phyloP scores from a whole-genome alignment of 148 eudicot genomes.

The Rhododendron henanense region DNA sequence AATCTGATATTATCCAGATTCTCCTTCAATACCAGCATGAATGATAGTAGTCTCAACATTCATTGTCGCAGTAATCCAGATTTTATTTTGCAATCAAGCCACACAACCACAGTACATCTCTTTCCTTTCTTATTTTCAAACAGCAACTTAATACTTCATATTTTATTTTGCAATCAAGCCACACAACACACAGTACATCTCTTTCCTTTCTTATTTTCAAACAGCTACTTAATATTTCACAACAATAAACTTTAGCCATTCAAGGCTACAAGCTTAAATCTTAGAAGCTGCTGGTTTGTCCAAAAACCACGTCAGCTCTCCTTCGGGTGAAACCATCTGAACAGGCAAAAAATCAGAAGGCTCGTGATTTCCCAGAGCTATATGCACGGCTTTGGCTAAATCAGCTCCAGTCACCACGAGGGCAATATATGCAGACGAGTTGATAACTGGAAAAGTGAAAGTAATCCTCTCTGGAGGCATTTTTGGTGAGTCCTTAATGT shows the following conservation, averaged over 20 bases:
- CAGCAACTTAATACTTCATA: not conserved
- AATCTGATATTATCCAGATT: not conserved
- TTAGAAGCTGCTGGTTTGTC: slow-evolving; percentile 52
- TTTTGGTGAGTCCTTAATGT: slow-evolving; percentile 57
- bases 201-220: not conserved
- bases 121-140: not conserved
- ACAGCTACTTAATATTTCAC: not conserved
- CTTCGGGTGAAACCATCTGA: slow-evolving; percentile 45
- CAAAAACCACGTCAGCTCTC: slow-evolving; percentile 43
- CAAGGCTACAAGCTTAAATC: not conserved
- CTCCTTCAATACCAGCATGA: not conserved
- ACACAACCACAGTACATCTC: not conserved
- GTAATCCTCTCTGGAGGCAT: slow-evolving; percentile 66
- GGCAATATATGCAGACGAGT: slow-evolving; percentile 37
- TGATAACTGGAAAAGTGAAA: slow-evolving; percentile 56
- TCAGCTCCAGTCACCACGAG: slow-evolving; percentile 40
- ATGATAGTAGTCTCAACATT: not conserved
- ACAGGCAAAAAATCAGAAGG: slow-evolving; percentile 33
- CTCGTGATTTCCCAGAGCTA: slow-evolving; percentile 27
- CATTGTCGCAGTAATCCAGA: not conserved
- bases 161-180: not conserved
- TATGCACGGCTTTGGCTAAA: slow-evolving; percentile 34
- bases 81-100: not conserved
- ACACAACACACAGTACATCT: not conserved
- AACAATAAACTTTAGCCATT: not conserved